These are phyloP conservation scores for Alternaria postmessia DNA, from an alignment of 2,329 filamentous ascomycete genomes.

Conservation along the genomic window DNA sequence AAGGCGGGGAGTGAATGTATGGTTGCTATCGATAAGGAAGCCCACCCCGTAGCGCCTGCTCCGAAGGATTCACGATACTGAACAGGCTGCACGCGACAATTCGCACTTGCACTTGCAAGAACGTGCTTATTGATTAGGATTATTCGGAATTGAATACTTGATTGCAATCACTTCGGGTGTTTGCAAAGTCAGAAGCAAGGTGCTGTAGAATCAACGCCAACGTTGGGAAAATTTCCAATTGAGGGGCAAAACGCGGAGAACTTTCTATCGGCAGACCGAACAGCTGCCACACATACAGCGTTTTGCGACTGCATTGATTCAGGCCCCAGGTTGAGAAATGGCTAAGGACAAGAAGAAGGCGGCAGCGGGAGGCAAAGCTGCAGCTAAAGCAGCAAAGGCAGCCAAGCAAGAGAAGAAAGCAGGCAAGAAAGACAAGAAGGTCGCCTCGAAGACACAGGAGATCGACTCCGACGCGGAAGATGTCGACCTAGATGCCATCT, in stretches of 20 bases:
- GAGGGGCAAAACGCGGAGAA: conserved; percentile 26
- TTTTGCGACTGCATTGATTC: neutral
- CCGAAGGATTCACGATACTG: conserved; percentile 12
- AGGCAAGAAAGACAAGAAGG: conserved; percentile 77
- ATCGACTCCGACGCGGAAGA: conserved; percentile 91
- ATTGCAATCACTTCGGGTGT: neutral
- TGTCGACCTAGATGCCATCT: conserved; percentile 88
- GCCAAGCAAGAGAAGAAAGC: conserved; percentile 89
- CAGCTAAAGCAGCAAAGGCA: conserved; percentile 62
- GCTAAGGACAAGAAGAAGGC: conserved; percentile 63
- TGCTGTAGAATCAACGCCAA: neutral
- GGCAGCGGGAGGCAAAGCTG: conserved; percentile 56
- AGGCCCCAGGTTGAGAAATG: conserved; percentile 44
- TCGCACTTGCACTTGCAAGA: neutral
- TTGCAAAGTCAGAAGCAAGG: neutral
- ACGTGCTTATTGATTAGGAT: neutral
- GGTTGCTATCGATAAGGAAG: conserved; percentile 31
- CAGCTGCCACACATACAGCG: neutral
- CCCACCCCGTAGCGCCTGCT: conserved; percentile 25
- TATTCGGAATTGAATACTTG: neutral
- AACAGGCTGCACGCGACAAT: conserved; percentile 2
- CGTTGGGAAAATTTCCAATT: conserved; percentile 28
- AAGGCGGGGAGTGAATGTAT: conserved; percentile 23
- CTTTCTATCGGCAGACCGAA: neutral
- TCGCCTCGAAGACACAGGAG: conserved; percentile 73